Percentiles rank a stretch among this genome's conserved stretches.
Evolutionary conservation across 2,329 filamentous ascomycete genomes (phyloP).

Genomic region (Graphiopsis chlorocephala): DNA sequence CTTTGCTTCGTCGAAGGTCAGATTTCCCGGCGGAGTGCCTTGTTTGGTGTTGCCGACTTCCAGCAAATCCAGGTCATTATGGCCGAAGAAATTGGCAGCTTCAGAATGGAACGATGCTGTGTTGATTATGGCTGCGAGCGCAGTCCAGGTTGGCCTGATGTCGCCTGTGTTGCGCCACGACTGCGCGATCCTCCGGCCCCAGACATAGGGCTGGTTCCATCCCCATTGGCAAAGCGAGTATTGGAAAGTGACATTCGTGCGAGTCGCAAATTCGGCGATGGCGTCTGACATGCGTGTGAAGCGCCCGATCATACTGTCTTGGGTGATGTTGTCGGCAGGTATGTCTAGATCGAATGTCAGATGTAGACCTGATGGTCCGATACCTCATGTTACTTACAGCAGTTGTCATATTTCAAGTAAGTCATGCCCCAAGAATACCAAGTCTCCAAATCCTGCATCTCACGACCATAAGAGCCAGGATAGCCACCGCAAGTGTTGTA

Average conservation of each 20-base stretch:
- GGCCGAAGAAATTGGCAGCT: constrained; percentile 24
- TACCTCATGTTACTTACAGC: constrained; percentile 12
- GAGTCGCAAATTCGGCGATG: constrained; percentile 25
- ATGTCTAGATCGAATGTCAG: constrained; percentile 16
- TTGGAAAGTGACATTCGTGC: constrained; percentile 18
- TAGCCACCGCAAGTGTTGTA: constrained; percentile 27
- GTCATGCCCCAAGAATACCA: constrained; percentile 24
- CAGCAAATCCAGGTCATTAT: constrained; percentile 25
- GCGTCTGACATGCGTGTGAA: constrained; percentile 29
- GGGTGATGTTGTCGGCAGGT: constrained; percentile 29
- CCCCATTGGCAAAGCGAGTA: constrained; percentile 26
- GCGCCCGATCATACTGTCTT: constrained; percentile 30
- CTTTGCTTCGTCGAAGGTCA: constrained; percentile 24
- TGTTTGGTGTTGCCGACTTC: constrained; percentile 28
- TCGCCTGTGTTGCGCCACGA: constrained; percentile 24
- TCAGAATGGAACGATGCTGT: constrained; percentile 26
- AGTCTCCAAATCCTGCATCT: constrained; percentile 24
- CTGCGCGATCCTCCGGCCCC: constrained; percentile 20
- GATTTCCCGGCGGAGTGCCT: constrained; percentile 28
- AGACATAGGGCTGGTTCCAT: constrained; percentile 22
- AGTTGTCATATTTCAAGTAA: constrained; percentile 30
- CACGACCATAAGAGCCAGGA: constrained; percentile 24
- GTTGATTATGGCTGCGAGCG: constrained; percentile 28
- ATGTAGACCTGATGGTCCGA: not conserved
- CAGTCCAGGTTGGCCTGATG: constrained; percentile 28